Conservation (phyloP, 148 eudicot genomes). For the Rheum nobile region DNA sequence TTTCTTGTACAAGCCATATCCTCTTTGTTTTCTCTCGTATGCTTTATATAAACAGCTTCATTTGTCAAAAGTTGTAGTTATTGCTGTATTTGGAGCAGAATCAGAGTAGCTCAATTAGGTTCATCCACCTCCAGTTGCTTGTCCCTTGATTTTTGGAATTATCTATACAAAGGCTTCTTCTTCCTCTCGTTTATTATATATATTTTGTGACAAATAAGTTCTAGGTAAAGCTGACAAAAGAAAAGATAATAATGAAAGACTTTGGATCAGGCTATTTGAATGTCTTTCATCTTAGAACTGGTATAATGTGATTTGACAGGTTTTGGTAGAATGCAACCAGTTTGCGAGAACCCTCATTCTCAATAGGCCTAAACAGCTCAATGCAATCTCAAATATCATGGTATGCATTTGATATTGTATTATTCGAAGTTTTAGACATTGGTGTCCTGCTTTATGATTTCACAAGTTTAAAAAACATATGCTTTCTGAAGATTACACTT, state of each 20-base stretch:
- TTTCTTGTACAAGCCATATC: no score
- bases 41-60: no score
- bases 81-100: neutral
- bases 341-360: conserved; percentile 32
- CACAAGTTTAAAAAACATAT: neutral
- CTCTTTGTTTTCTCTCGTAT: no score
- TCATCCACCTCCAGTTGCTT: no score
- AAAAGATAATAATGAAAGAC: no score
- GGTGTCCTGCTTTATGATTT: neutral
- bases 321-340: conserved; percentile 47
- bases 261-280: neutral
- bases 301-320: conserved; percentile 26
- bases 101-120: neutral
- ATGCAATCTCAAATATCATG: conserved; percentile 72
- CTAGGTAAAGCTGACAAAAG: no score
- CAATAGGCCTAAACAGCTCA: conserved; percentile 86
- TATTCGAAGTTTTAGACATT: no score
- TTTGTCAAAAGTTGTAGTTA: neutral
- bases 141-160: neutral
- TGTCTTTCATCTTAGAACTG: neutral
- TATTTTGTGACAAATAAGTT: neutral
- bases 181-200: neutral
- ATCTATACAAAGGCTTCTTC: neutral
- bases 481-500: neutral
- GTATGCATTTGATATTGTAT: conserved; percentile 24